Evolutionary conservation across 495 filamentous ascomycete species (phyloP).

Genomic region (Xylaria curta): DNA sequence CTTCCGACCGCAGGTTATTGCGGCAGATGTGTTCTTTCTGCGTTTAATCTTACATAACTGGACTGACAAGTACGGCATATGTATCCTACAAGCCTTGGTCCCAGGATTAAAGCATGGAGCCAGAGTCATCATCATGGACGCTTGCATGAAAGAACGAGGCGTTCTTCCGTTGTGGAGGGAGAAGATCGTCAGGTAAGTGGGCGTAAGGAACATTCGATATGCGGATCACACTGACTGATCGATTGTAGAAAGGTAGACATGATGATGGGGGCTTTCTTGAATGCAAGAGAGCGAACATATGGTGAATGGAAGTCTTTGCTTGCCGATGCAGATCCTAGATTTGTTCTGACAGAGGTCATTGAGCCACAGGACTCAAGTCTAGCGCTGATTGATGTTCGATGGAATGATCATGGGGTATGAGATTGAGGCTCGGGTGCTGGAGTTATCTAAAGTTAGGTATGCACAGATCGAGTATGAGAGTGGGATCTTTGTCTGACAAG

Average conservation of each 20-base stretch:
- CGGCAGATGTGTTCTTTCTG: conserved; percentile 56
- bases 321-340: neutral
- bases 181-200: neutral
- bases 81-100: conserved; percentile 48
- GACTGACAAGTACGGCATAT: conserved; percentile 44
- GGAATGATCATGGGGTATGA: neutral
- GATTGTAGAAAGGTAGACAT: neutral
- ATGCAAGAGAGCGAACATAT: neutral
- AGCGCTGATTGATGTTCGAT: neutral
- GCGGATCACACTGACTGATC: neutral
- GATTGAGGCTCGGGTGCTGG: neutral
- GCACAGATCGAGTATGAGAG: neutral
- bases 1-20: conserved; percentile 50
- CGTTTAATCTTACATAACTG: conserved; percentile 59
- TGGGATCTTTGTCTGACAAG: neutral
- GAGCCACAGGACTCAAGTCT: neutral
- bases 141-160: neutral
- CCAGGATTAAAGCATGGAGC: conserved; percentile 31
- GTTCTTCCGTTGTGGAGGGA: conserved; percentile 5
- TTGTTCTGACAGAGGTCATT: neutral
- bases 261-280: neutral
- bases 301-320: neutral
- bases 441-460: neutral
- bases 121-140: conserved; percentile 17
- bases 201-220: no score